Base-by-base conservation (phyloP, 805 yeast species). In the Kodamaea jinghongensis region DNA sequence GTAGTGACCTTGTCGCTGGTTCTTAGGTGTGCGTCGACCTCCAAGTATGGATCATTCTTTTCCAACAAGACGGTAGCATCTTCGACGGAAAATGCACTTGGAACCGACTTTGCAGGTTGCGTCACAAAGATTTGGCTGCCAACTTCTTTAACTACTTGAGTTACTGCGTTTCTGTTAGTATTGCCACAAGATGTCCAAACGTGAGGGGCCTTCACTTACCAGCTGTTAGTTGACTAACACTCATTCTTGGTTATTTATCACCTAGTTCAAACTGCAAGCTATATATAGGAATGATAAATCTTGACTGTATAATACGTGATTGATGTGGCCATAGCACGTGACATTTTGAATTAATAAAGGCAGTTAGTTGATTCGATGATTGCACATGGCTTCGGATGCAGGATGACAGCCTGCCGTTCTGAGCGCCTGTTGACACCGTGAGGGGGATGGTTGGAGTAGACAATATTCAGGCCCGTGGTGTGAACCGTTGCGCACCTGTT, bases 1-100 rank as follows among this genome's bases (percentile, higher is more conserved):
- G 85, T 61, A 9, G 72, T 57, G 22, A 65, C 41, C 12, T 55
- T 53, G 2, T 45, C 44, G 7, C 45, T 38, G 4, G 45, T 38
- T 13, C 36, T 42, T 28, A 62, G 48, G 34, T 55, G 54, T 27
- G 65, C 69, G 34, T 67, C 63, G 8, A 78, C 64, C 32, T 63
- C 54, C 6, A 67, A 54, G 42, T 77, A 73, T 5, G 84, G 79
- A 57, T 81, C 87, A 52, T 77, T 76, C 37, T 71, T 51, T 20
- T 65, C 69, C 22, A 71, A 48, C 40, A 77, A 56, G 4, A 49
- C 51, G 12, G 50, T 46, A 10, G 57, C 58, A 11, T 50, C 44
- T 12, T 25, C 34, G 9, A 39, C 29, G 3, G 60, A 48, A 15
- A 43, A 23, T 6, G 60, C 34, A 4, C 73, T 58, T 20, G 50